Percentiles rank a stretch among this genome's conserved stretches.
Conservation (phyloP, 2,329 filamentous ascomycete species). For the Microdochium nivale region DNA sequence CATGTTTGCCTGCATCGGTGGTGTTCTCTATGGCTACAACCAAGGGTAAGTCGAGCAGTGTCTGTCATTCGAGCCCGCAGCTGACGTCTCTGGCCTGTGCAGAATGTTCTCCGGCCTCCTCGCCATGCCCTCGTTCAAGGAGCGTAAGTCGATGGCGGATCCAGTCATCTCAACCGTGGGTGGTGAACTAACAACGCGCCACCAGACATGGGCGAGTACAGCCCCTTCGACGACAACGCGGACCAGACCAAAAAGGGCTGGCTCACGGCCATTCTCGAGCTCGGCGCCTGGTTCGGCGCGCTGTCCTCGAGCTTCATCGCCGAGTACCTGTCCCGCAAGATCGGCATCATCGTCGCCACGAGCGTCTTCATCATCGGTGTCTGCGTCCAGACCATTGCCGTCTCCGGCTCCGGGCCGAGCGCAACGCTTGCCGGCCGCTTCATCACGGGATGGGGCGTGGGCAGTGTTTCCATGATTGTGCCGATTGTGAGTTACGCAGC, state of each 20-base stretch:
- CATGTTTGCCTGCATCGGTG: conserved; percentile 54
- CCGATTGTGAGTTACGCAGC: conserved; percentile 26
- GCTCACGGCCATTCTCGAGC: conserved; percentile 61
- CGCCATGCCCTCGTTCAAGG: conserved; percentile 44
- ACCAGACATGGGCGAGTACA: conserved; percentile 47
- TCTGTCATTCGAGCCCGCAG: too few species aligned
- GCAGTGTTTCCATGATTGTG: conserved; percentile 59
- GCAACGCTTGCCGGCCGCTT: conserved; percentile 64
- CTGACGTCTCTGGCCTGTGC: background rate
- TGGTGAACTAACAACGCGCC: conserved; percentile 3
- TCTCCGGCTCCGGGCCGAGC: conserved; percentile 39
- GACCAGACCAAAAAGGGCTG: conserved; percentile 48
- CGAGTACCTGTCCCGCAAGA: conserved; percentile 60
- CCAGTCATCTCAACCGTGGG: background rate
- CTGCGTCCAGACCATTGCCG: conserved; percentile 56
- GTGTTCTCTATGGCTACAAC: conserved; percentile 62
- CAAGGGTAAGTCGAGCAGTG: conserved; percentile 50
- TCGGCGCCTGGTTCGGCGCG: conserved; percentile 70
- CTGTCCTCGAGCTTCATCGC: conserved; percentile 64
- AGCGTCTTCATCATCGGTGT: conserved; percentile 63
- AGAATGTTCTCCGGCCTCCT: conserved; percentile 62
- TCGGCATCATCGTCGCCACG: conserved; percentile 57
- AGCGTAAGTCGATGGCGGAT: conserved; percentile 26
- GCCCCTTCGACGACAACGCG: conserved; percentile 30
- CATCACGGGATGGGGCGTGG: conserved; percentile 64